These are phyloP conservation scores for Talaromyces sp. DNA, from an alignment of 2,329 filamentous ascomycete genomes.

Conservation along the genomic window DNA sequence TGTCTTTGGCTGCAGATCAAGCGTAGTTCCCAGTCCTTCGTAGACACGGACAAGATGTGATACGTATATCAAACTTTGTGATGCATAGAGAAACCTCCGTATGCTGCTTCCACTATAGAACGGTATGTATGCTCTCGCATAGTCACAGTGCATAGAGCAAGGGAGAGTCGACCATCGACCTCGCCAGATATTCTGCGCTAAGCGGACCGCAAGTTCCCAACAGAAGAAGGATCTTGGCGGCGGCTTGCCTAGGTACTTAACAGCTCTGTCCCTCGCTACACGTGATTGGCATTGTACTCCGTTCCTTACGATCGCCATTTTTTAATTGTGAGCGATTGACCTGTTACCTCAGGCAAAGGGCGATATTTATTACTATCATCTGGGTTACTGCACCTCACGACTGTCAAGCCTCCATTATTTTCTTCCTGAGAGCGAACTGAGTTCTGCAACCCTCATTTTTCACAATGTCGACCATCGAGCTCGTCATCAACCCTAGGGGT, in stretches of 20 bases:
- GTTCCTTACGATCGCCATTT: background rate
- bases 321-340: background rate
- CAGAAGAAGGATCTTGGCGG: background rate
- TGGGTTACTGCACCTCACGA: background rate
- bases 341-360: background rate
- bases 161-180: background rate
- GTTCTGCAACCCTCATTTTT: background rate
- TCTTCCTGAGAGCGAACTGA: background rate
- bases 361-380: background rate
- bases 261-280: background rate
- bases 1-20: background rate
- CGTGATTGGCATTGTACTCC: background rate
- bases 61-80: background rate
- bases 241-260: background rate
- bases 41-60: background rate
- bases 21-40: background rate
- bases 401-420: background rate
- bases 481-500: constrained; percentile 36
- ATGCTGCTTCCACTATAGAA: background rate
- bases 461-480: constrained; percentile 24
- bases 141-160: constrained; percentile 2
- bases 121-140: background rate
- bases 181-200: background rate
- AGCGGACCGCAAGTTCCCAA: background rate
- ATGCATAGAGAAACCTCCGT: background rate